Base-by-base conservation (phyloP, 352 stramenopile species). In the Phytophthora nicotianae region DNA sequence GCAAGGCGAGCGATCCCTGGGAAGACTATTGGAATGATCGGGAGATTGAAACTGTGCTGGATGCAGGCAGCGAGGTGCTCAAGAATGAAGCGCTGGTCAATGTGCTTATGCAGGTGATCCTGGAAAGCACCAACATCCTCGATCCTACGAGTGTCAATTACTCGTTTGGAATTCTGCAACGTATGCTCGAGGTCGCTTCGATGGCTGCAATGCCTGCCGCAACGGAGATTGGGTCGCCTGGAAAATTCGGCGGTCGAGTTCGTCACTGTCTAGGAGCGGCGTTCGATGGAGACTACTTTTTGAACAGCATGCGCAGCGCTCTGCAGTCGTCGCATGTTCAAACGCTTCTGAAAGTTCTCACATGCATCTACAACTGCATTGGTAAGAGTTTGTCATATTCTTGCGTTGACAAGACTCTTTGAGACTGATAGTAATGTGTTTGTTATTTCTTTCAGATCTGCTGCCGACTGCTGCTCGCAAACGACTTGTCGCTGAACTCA, bases 341-440 rank as follows among this genome's bases (percentile, higher is more conserved):
- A 74, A 93, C 86, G 21, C 62, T 95, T 47, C 78, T 95, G 46
- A 95, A 95, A 68, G 75, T 91, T 46, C 77, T 95, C 17, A 93
- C 86, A 17, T 95, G 87, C 55, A 72, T 95, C 17, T 95, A 95
- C 64, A 93, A 85, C 47, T 90, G 80, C 38, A 80, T 91, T 20
- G 86, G 83, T 94, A 73, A 47, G 74, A n/a, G 32, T 11, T 35
- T 37, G 8, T 29, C 5, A 17, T 27, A 14, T 3, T 47, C 17
- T 43, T 20, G 14, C 41, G 6, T 33, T 50, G 24, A 16, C 21
- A 53, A 23, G 10, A 19, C 2, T 5, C 9, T 5, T 17, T 14
- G 19, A 37, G 17, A 27, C 37, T 63, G 40, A 67, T 24, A 13
- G 5, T 26, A 5, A 26, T 52, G 8, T 43, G n/a, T 14, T 61